Conservation (phyloP, 2,329 filamentous ascomycete species). For the Paracorniculantispora psalliotae region DNA sequence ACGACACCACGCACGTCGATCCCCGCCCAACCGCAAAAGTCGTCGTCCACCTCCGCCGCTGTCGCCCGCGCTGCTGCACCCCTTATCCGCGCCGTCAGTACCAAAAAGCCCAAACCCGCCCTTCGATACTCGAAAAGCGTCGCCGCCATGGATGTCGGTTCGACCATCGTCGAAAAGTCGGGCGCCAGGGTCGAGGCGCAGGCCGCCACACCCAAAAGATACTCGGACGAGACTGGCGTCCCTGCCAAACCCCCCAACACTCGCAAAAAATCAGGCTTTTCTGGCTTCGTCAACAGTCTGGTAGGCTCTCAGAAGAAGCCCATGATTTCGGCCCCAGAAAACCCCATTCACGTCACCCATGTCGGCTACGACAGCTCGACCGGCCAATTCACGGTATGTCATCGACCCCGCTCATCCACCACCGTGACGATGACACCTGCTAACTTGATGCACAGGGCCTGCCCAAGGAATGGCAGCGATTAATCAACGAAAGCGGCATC, state of each 20-base stretch:
- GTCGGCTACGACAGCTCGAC: conserved; percentile 96
- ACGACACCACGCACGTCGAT: conserved; percentile 20
- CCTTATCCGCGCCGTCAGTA: conserved; percentile 41
- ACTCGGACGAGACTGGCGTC: conserved; percentile 69
- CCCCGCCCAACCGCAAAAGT: conserved; percentile 26
- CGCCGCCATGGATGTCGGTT: conserved; percentile 30
- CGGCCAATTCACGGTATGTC: conserved; percentile 86
- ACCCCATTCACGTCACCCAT: conserved; percentile 95
- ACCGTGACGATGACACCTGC: conserved; percentile 17
- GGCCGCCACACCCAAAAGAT: conserved; percentile 56
- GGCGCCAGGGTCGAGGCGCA: conserved; percentile 27
- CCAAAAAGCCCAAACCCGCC: conserved; percentile 40
- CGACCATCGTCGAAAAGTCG: conserved; percentile 25
- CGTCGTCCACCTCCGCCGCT: conserved; percentile 22
- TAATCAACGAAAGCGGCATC: conserved; percentile 93
- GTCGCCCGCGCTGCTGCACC: conserved; percentile 43
- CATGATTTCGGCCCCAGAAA: conserved; percentile 94
- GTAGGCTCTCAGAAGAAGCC: conserved; percentile 84
- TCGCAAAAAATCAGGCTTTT: conserved; percentile 85
- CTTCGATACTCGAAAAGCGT: conserved; percentile 61
- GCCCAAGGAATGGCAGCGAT: conserved; percentile 95
- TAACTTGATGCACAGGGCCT: conserved; percentile 60
- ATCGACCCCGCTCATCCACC: conserved; percentile 14
- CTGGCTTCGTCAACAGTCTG: conserved; percentile 77
- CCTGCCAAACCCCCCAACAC: conserved; percentile 56